Evolutionary conservation across 73 alveolate genomes (phyloP).

Genomic region (Effrenium voratum): DNA sequence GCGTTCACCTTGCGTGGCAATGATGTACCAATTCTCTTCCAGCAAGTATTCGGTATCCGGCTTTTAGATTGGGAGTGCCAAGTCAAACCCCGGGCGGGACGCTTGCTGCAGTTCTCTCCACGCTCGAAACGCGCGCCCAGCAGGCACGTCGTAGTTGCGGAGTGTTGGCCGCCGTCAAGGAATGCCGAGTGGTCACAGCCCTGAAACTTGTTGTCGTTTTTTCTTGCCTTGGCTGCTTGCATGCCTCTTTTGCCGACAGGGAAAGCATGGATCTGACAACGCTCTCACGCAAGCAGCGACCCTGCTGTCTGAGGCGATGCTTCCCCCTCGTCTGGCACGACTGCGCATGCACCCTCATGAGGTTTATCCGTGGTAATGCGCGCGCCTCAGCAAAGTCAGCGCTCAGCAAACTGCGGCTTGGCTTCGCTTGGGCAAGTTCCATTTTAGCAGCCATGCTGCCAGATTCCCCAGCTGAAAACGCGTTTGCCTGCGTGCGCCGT

Average conservation of each 20-base stretch:
- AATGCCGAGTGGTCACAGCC: slow-evolving; percentile 19
- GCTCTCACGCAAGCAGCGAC: not conserved
- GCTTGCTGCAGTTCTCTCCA: not conserved
- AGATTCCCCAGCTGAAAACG: not conserved
- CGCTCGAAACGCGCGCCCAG: not conserved
- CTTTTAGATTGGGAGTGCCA: slow-evolving; percentile 19
- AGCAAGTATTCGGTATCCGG: not conserved
- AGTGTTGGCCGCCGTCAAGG: slow-evolving; percentile 17
- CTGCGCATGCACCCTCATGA: slow-evolving; percentile 15
- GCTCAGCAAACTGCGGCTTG: not conserved
- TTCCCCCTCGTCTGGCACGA: slow-evolving; percentile 28
- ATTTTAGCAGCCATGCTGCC: not conserved
- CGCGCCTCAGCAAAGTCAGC: not conserved
- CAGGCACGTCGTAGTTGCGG: slow-evolving; percentile 32
- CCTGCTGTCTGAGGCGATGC: not conserved
- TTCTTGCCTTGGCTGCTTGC: slow-evolving; percentile 5
- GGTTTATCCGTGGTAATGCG: not conserved
- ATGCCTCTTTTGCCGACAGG: not conserved
- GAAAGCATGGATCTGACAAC: not conserved
- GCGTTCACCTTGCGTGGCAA: not conserved
- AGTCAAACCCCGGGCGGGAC: not conserved
- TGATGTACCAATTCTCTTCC: not conserved
- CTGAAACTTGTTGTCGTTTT: slow-evolving; percentile 5
- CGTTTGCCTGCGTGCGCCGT: slow-evolving; percentile 23
- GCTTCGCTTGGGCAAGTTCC: slow-evolving; percentile 22